phyloP scores from a whole-genome alignment of 2,329 filamentous ascomycete genomes.

The Zasmidium cellare region DNA sequence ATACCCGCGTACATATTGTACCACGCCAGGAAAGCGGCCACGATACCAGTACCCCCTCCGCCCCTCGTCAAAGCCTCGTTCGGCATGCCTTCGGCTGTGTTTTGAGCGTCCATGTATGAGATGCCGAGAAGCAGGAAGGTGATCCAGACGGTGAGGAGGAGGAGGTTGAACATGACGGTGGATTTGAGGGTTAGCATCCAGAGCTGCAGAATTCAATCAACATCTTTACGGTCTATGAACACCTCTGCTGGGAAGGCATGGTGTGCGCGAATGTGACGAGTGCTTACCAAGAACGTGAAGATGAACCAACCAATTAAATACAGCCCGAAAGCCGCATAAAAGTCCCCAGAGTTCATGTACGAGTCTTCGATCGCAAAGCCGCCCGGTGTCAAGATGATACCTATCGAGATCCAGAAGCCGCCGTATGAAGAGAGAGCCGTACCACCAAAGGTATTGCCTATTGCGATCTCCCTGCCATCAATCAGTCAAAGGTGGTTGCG shows the following conservation, averaged over 20 bases:
- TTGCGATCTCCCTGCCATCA: neutral
- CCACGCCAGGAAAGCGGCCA: conserved; percentile 9
- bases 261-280: too few relatives aligned
- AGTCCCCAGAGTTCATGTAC: conserved; percentile 5
- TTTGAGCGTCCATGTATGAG: conserved; percentile 9
- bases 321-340: conserved; percentile 10
- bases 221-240: too few relatives aligned
- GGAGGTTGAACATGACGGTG: conserved; percentile 5
- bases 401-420: conserved; percentile 9
- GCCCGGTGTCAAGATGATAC: conserved; percentile 6
- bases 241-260: too few relatives aligned
- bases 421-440: conserved; percentile 10
- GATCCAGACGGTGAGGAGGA: conserved; percentile 9
- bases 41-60: conserved; percentile 7
- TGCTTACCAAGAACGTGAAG: conserved; percentile 8
- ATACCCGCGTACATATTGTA: conserved; percentile 12
- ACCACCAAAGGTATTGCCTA: conserved; percentile 9
- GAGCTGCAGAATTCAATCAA: neutral
- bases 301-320: conserved; percentile 10
- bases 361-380: conserved; percentile 4
- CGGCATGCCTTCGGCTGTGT: conserved; percentile 2
- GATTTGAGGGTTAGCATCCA: conserved; percentile 6
- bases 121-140: conserved; percentile 7
- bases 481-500: neutral
- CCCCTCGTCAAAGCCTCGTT: conserved; percentile 3